Conservation (phyloP, 2,329 filamentous ascomycete genomes). For the Cylindrodendrum hubeiense region DNA sequence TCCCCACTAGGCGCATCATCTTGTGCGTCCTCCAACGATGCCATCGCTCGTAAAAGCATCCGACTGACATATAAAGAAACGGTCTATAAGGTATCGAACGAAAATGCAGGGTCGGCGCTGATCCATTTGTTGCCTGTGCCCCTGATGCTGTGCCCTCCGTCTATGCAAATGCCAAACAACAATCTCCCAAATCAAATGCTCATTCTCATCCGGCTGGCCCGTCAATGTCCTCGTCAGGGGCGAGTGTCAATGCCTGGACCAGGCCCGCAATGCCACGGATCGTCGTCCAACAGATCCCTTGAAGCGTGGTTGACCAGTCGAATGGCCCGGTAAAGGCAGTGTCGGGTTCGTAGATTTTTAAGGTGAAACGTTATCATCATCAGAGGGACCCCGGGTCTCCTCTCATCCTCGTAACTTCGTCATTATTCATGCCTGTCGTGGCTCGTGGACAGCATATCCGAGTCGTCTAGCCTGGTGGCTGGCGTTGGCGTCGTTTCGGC, state of each 20-base stretch:
- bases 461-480: constrained; percentile 29
- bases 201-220: constrained; percentile 25
- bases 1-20: constrained; percentile 26
- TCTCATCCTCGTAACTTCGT: constrained; percentile 41
- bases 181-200: constrained; percentile 39
- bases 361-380: constrained; percentile 44
- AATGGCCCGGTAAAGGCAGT: constrained; percentile 33
- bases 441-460: constrained; percentile 27
- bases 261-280: constrained; percentile 27
- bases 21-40: constrained; percentile 26
- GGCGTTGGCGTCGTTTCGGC: constrained; percentile 27
- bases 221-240: constrained; percentile 4
- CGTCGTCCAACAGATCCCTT: constrained; percentile 26
- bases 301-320: constrained; percentile 27
- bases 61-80: constrained; percentile 40
- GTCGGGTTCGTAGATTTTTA: constrained; percentile 37
- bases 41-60: constrained; percentile 32
- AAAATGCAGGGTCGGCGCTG: constrained; percentile 34
- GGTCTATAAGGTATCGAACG: constrained; percentile 48
- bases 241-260: constrained; percentile 4
- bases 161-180: constrained; percentile 42
- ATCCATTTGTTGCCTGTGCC: constrained; percentile 28
- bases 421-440: constrained; percentile 41
- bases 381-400: constrained; percentile 40
- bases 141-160: constrained; percentile 36